Evolutionary conservation across 1,284 basidiomycete genomes (phyloP), one percentile per base, ranked within the genome.

Genomic region (Phylloboletellus chloephorus): DNA sequence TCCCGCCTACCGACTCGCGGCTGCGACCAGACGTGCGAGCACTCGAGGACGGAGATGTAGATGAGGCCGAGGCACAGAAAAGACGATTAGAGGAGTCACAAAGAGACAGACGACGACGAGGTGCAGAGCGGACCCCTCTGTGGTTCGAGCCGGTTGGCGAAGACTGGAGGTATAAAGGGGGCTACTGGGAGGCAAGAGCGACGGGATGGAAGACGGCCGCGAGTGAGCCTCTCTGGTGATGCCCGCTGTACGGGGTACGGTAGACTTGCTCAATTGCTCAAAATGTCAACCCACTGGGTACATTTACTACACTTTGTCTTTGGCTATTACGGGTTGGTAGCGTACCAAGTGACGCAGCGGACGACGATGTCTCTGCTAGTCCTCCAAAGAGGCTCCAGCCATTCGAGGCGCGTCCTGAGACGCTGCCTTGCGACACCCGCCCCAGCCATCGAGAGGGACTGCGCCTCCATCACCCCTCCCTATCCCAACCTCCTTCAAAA

Each of bases 1-100:
- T 95, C 5, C 86, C 91, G 1, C 77, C 80, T 0, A 93, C 92
- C 1, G 93, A 96, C 60, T 92, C 91, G 7, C 76, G 93, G 22
- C 69, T 79, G 44, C 75, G 92, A 24, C 88, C 91, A 1, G 92
- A 96, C 64, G 87, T 95, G 39, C 70, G 85, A 21, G 88, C 89
- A 4, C 69, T 94, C 31, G 93, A 96, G 61, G 77, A 87, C 49
- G 92, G 91, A 9, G 67, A 87, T 33, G 60, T 88, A 2, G 82
- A 90, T 44, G 55, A 68, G 33, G 91, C 92, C 2, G 92, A 96
- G 55, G 63, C 63, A 37, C 73, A 87, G 54, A 96, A 96, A 66
- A 61, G 68, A 20, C 69, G 74, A 22, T 66, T 95, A 9, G 93
- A 96, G 61, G 84, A 77, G 60, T 65, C 72, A 61, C 82, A 81